A percentile compares a stretch with the other conserved stretches of the same genome.
Evolutionary conservation across 345 rosid species (phyloP).

Genomic region (Kandelia obovata): DNA sequence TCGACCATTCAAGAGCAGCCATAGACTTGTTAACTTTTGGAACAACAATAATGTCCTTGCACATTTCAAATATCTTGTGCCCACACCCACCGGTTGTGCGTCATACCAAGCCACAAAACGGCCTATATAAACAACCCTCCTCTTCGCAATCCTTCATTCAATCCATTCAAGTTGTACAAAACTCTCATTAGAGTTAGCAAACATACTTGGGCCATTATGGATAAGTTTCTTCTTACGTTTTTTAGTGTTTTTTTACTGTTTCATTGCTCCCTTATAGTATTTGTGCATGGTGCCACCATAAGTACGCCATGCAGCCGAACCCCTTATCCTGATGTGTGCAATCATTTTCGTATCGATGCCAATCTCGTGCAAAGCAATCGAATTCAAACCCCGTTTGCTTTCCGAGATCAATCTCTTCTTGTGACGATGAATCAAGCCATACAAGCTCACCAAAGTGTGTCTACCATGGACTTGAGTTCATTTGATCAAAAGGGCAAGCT

Average conservation of each 20-base stretch:
- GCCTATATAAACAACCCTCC: conserved; percentile 30
- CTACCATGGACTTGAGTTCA: conserved; percentile 37
- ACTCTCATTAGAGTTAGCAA: not conserved
- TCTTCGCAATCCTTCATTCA: conserved; percentile 6
- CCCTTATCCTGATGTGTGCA: conserved; percentile 56
- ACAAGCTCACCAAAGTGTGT: conserved; percentile 44
- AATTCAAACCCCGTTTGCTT: conserved; percentile 17
- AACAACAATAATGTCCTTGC: not conserved
- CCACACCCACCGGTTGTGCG: not conserved
- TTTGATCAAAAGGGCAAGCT: conserved; percentile 39
- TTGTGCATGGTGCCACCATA: conserved; percentile 26
- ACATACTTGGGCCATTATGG: conserved; percentile 17
- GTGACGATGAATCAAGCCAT: conserved; percentile 53
- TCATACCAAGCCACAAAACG: not conserved
- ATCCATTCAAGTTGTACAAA: conserved; percentile 10
- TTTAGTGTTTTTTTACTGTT: conserved; percentile 8
- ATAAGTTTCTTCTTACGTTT: conserved; percentile 17
- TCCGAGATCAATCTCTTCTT: conserved; percentile 44
- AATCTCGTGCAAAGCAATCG: conserved; percentile 8
- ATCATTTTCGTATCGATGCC: conserved; percentile 24
- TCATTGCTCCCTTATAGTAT: not conserved
- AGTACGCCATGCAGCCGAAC: conserved; percentile 50
- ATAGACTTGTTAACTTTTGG: not conserved
- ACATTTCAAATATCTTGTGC: not conserved
- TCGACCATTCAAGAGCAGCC: conserved; percentile 10